These are phyloP conservation scores for Globisporangium polare DNA, from an alignment of 352 stramenopile species.

Conservation along the genomic window DNA sequence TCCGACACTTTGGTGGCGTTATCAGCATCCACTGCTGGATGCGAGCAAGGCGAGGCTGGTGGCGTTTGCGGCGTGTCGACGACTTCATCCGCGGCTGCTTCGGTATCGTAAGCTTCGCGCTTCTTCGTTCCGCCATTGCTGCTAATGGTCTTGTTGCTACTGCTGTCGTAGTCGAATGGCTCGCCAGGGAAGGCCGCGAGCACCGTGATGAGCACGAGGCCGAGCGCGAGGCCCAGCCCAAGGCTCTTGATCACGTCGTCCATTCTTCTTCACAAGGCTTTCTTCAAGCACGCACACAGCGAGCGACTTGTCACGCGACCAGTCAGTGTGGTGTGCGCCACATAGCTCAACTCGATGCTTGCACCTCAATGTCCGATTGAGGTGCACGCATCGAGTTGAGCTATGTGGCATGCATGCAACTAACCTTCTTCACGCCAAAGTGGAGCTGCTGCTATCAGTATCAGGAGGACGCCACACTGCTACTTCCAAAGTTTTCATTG, in stretches of 20 bases:
- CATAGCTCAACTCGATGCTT: too few species aligned
- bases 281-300: too few species aligned
- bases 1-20: background rate
- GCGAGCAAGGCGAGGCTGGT: background rate
- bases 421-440: too few species aligned
- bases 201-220: slow-evolving; percentile 36
- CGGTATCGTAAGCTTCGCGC: slow-evolving; percentile 5
- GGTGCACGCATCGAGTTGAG: too few species aligned
- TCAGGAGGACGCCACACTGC: too few species aligned
- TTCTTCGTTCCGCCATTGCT: background rate
- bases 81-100: background rate
- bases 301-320: too few species aligned
- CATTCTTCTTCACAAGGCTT: slow-evolving; percentile 18
- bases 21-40: background rate
- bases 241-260: slow-evolving; percentile 41
- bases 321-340: too few species aligned
- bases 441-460: too few species aligned
- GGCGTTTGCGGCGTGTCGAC: background rate
- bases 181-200: slow-evolving; percentile 50
- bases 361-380: too few species aligned
- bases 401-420: too few species aligned
- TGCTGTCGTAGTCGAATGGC: slow-evolving; percentile 47
- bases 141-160: too few species aligned
- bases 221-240: slow-evolving; percentile 32
- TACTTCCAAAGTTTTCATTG: background rate